Evolutionary conservation across 2,329 filamentous ascomycete species (phyloP), one percentile per base, ranked within the genome.

Genomic region (Parastagonospora nodorum): DNA sequence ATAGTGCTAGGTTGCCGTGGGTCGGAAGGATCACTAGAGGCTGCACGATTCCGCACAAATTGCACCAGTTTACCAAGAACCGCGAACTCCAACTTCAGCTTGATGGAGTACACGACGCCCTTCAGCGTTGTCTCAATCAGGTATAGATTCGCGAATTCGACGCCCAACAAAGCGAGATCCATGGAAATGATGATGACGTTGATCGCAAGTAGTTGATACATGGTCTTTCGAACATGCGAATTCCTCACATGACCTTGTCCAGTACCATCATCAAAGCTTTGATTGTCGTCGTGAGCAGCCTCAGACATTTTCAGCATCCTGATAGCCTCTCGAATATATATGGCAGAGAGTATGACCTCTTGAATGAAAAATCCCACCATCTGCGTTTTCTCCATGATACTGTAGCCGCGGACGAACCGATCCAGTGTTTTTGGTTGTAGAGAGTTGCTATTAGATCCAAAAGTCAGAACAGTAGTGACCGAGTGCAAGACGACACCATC

Each of bases 21-120:
- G 45, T 45, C 41, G 8, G 51, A 53, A 29, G 50, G 59, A 36
- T 60, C 63, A 27, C 57, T 58, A 2, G 63, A 64, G 29, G 53
- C 57, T 11, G 51, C 55, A 36, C 58, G 57, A 38, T 55, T 51
- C 36, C 51, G 71, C 33, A 66, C 66, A 24, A 73, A 59, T 32
- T 71, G 63, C 12, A 79, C 75, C 3, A 80, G 63, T 31, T 74
- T 72, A 27, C 82, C 74, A 8, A 86, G 71, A 35, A 86, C 78
- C 12, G 80, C 78, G 53, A 80, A 79, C 65, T 85, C 83, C n/a
- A 83, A 75, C 52, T 82, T 82, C 35, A 82, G 72, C 57, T 79
- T 79, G 57, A 79, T 64, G 38, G 70, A 74, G 61, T 79, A 79
- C 5, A 77, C 72, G 15, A 76, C 74, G 16, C 67, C 73, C 52